Percentiles rank a stretch among this genome's conserved stretches.
phyloP scores from a whole-genome alignment of 345 rosid species.

The Pistacia vera region DNA sequence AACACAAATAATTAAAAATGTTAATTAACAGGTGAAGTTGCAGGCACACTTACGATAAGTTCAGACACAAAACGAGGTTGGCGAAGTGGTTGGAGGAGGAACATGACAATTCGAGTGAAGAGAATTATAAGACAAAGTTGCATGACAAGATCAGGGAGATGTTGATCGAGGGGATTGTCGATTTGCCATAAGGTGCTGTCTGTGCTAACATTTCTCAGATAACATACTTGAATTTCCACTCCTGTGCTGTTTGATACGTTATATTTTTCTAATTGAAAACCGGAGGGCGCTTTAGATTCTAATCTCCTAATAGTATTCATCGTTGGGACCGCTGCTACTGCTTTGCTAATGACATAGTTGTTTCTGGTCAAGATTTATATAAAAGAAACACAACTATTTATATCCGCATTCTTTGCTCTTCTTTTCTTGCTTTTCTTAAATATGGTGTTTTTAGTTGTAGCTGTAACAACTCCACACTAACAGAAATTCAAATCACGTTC shows the following conservation, averaged over 20 bases:
- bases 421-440: no score
- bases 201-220: background rate
- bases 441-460: no score
- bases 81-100: slow-evolving; percentile 31
- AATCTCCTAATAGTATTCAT: no score
- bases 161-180: slow-evolving; percentile 20
- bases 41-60: slow-evolving; percentile 28
- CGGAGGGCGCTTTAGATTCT: no score
- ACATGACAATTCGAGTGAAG: slow-evolving; percentile 17
- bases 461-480: no score
- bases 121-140: slow-evolving; percentile 22
- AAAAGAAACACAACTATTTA: no score
- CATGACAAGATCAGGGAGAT: slow-evolving; percentile 29
- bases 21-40: background rate
- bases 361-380: no score
- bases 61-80: slow-evolving; percentile 33
- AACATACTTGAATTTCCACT: slow-evolving; percentile 14
- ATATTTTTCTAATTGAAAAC: background rate
- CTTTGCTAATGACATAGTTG: no score
- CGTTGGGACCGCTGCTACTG: no score
- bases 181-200: slow-evolving; percentile 25
- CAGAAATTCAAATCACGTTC: no score
- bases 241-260: background rate
- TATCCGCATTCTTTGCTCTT: no score
- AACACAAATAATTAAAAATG: no score